These are phyloP conservation scores for Miscanthus sacchariflorus DNA, from an alignment of 202 grass and related monocot genomes.

Conservation along the genomic window DNA sequence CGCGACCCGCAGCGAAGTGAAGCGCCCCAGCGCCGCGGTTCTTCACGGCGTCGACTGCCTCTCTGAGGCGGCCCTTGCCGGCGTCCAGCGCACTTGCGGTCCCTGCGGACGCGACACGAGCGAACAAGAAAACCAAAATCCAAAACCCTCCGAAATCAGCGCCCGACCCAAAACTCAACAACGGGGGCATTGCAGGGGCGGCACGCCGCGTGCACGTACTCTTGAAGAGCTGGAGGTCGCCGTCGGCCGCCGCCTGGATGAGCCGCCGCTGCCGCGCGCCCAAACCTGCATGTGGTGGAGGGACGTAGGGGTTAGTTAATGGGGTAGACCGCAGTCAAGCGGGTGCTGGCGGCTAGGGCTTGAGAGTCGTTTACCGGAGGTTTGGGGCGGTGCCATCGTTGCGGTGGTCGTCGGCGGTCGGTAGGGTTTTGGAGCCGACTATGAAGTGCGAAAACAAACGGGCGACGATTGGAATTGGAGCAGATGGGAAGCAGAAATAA, in stretches of 20 bases:
- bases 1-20: neutral
- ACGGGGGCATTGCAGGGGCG: neutral
- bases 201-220: neutral
- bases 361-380: neutral
- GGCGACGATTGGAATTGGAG: too few species aligned
- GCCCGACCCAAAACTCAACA: neutral
- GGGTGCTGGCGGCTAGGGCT: neutral
- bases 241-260: slow-evolving; percentile 9
- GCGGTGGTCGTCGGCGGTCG: neutral
- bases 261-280: neutral
- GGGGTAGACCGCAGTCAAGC: neutral
- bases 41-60: slow-evolving; percentile 17
- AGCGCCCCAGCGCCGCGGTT: slow-evolving; percentile 13
- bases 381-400: neutral
- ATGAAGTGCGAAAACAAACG: too few species aligned
- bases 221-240: slow-evolving; percentile 17
- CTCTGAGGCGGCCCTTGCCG: slow-evolving; percentile 3
- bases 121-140: neutral
- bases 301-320: neutral
- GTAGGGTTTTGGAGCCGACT: slow-evolving; percentile 20
- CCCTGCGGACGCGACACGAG: neutral
- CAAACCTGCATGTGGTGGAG: neutral
- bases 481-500: too few species aligned
- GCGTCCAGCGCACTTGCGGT: slow-evolving; percentile 5
- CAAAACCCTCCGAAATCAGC: slow-evolving; percentile 11